These are phyloP conservation scores for Arabidopsis suecica DNA, from an alignment of 345 rosid genomes.

Conservation along the genomic window DNA sequence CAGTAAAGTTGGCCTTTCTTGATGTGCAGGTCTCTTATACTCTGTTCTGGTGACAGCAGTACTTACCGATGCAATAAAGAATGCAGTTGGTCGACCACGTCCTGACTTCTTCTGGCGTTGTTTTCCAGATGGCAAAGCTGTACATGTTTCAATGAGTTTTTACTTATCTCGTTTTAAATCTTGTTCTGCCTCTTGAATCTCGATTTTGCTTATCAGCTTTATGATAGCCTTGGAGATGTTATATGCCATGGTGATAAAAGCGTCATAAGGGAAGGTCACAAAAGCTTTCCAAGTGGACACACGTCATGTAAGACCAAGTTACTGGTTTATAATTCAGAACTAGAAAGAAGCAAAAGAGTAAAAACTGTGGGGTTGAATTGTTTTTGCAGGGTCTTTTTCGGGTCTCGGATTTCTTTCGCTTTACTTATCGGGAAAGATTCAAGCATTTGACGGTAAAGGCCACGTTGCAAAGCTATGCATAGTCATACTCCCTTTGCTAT, in stretches of 20 bases:
- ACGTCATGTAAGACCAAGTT: slow-evolving; percentile 64
- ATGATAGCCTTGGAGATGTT: slow-evolving; percentile 73
- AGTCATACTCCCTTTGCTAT: slow-evolving; percentile 64
- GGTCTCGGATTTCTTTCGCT: slow-evolving; percentile 65
- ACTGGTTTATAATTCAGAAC: neutral
- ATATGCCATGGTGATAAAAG: slow-evolving; percentile 71
- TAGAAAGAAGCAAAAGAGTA: too few species aligned
- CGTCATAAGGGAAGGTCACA: slow-evolving; percentile 82
- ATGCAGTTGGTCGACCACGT: slow-evolving; percentile 86
- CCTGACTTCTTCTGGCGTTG: slow-evolving; percentile 99
- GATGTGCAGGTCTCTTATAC: slow-evolving; percentile 70
- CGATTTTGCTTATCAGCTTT: slow-evolving; percentile 52
- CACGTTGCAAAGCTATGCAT: slow-evolving; percentile 78
- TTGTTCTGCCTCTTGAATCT: slow-evolving; percentile 28
- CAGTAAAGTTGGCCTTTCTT: slow-evolving; percentile 2
- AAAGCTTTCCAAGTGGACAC: slow-evolving; percentile 95
- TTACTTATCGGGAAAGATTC: slow-evolving; percentile 72
- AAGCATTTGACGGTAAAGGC: slow-evolving; percentile 70
- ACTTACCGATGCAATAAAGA: slow-evolving; percentile 77
- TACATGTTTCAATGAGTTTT: slow-evolving; percentile 44
- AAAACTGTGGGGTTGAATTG: neutral
- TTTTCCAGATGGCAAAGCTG: slow-evolving; percentile 92
- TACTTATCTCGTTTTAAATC: neutral
- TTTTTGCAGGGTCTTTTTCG: slow-evolving; percentile 68
- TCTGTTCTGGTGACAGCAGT: slow-evolving; percentile 72